A percentile compares a stretch with the other conserved stretches of the same genome.
Evolutionary conservation across 2,329 filamentous ascomycete genomes (phyloP).

Genomic region (Penicillium sp.): DNA sequence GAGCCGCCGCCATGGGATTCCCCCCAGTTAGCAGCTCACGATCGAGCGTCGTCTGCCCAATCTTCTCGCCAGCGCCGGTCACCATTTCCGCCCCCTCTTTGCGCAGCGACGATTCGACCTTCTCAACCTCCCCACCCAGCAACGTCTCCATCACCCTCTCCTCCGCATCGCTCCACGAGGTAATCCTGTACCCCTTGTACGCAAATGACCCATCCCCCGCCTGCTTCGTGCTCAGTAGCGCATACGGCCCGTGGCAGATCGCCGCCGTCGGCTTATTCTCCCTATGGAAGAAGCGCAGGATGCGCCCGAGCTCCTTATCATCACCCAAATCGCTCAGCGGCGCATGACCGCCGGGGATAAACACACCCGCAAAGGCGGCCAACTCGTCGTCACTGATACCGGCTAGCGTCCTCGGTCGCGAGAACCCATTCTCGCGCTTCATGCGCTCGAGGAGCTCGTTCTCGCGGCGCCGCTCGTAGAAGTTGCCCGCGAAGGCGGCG

Average conservation of each 20-base stretch:
- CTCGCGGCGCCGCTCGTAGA: constrained; percentile 49
- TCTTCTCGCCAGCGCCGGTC: constrained; percentile 45
- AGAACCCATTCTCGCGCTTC: constrained; percentile 52
- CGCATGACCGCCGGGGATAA: constrained; percentile 54
- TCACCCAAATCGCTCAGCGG: constrained; percentile 49
- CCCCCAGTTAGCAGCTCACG: constrained; percentile 44
- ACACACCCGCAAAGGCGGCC: constrained; percentile 45
- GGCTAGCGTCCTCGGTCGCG: constrained; percentile 42
- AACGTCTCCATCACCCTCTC: constrained; percentile 54
- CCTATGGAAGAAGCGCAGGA: constrained; percentile 48
- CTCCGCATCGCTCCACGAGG: constrained; percentile 52
- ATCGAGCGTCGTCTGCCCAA: constrained; percentile 50
- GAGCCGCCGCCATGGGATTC: constrained; percentile 39
- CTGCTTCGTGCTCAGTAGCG: constrained; percentile 49
- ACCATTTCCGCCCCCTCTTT: constrained; percentile 52
- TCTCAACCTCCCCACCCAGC: constrained; percentile 49
- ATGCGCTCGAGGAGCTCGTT: constrained; percentile 49
- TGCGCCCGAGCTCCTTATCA: constrained; percentile 49
- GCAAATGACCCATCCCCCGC: constrained; percentile 44
- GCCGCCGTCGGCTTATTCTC: constrained; percentile 50
- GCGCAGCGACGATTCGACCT: constrained; percentile 46
- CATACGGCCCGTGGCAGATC: constrained; percentile 55
- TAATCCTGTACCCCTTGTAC: constrained; percentile 54
- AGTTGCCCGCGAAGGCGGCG: constrained; percentile 52
- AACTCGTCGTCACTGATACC: constrained; percentile 49